phyloP scores from a whole-genome alignment of 129 eudicot species.

The Lonicera japonica region DNA sequence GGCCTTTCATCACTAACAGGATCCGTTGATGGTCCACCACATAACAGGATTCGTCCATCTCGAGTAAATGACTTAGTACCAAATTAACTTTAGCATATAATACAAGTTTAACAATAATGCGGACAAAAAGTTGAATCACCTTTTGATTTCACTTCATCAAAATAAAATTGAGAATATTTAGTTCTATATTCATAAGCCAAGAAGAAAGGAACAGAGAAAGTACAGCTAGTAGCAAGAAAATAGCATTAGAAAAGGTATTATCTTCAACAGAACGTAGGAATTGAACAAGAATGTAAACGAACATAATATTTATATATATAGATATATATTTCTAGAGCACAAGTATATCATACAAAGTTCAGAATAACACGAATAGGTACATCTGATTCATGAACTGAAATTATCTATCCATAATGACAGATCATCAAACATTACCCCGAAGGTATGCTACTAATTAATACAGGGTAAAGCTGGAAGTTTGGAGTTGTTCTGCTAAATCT shows the following conservation, averaged over 20 bases:
- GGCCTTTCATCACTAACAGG: neutral
- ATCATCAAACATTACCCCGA: conserved; percentile 9
- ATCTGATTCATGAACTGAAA: conserved; percentile 26
- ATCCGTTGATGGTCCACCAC: neutral
- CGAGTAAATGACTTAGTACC: too few species aligned
- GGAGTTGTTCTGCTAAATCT: conserved; percentile 6
- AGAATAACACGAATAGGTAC: conserved; percentile 23
- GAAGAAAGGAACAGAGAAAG: neutral
- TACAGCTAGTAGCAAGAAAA: neutral
- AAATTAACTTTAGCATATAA: too few species aligned
- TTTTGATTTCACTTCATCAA: too few species aligned
- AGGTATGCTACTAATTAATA: neutral
- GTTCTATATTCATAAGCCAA: too few species aligned
- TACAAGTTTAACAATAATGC: too few species aligned
- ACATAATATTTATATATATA: conserved; percentile 13
- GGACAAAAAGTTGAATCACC: too few species aligned
- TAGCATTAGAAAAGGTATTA: neutral
- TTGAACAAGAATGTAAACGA: conserved; percentile 2
- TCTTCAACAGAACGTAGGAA: neutral
- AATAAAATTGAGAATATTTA: too few species aligned
- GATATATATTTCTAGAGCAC: conserved; percentile 21
- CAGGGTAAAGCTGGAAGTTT: conserved; percentile 3
- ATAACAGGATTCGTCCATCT: too few species aligned
- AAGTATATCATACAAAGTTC: conserved; percentile 32
- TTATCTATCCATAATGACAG: conserved; percentile 16